phyloP scores from a whole-genome alignment of 2,329 filamentous ascomycete species.

The Epichloe aotearoae region DNA sequence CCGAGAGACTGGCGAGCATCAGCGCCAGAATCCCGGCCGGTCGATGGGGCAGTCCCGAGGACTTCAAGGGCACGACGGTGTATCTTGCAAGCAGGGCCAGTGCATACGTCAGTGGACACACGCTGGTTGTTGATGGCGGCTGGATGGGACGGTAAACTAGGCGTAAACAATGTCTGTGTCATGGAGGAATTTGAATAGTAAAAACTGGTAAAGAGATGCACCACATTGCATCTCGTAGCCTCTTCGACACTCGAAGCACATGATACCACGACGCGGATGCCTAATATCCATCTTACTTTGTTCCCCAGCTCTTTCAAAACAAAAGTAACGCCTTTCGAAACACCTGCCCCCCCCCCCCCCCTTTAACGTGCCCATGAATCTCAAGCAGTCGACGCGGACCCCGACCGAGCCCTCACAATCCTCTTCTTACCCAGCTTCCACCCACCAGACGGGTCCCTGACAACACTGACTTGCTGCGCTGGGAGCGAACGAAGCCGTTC shows the following conservation, averaged over 20 bases:
- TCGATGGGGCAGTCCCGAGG: constrained; percentile 70
- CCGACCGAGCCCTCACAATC: constrained; percentile 12
- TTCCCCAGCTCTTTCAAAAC: neutral
- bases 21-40: constrained; percentile 70
- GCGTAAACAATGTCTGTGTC: no score
- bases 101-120: constrained; percentile 69
- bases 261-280: no score
- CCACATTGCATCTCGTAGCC: neutral
- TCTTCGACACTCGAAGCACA: no score
- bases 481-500: constrained; percentile 11
- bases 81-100: constrained; percentile 67
- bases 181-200: neutral
- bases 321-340: neutral
- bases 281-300: no score
- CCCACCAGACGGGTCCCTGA: constrained; percentile 8
- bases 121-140: constrained; percentile 74
- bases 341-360: no score
- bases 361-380: no score
- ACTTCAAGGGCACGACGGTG: constrained; percentile 74
- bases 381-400: constrained; percentile 1
- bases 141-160: constrained; percentile 67
- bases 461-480: constrained; percentile 13
- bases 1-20: constrained; percentile 57
- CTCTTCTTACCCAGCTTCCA: constrained; percentile 12
- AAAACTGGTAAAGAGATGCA: neutral